These are phyloP conservation scores for Solanum habrochaites DNA, from an alignment of 257 asterid genomes.

Conservation along the genomic window DNA sequence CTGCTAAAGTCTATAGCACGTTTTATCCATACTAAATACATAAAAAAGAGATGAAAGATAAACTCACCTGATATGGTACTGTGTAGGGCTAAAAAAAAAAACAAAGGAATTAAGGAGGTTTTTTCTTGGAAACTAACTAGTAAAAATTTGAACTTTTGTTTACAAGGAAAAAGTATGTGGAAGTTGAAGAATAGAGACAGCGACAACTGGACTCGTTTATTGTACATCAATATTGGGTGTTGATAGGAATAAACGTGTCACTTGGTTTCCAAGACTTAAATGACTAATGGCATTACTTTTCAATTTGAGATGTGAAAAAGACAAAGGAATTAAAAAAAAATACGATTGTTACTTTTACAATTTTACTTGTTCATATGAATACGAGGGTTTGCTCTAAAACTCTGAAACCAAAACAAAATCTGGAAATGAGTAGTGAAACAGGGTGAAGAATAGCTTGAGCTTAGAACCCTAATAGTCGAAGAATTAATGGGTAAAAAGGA, in stretches of 20 bases:
- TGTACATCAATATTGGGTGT: not conserved
- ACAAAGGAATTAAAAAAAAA: too few relatives aligned
- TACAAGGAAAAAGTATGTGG: not conserved
- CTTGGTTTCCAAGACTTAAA: not conserved
- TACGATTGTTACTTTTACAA: too few relatives aligned
- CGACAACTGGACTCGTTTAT: not conserved
- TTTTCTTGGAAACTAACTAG: not conserved
- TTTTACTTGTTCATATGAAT: not conserved
- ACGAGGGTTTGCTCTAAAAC: not conserved
- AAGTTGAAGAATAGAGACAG: not conserved
- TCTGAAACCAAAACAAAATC: not conserved
- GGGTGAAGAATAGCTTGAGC: not conserved
- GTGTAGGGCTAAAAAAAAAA: not conserved
- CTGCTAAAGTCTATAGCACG: not conserved
- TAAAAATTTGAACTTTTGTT: not conserved
- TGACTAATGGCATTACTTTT: too few relatives aligned
- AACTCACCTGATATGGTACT: not conserved
- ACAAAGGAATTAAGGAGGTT: not conserved
- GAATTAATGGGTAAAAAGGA: constrained; percentile 46
- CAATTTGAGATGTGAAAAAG: too few relatives aligned
- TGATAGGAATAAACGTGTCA: not conserved
- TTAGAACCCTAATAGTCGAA: not conserved
- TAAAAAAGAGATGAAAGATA: not conserved
- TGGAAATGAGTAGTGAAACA: not conserved
- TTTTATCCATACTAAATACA: not conserved